Percentiles rank a stretch among this genome's conserved stretches.
Evolutionary conservation across 2,329 filamentous ascomycete genomes (phyloP).

Genomic region (Pyricularia pennisetigena): DNA sequence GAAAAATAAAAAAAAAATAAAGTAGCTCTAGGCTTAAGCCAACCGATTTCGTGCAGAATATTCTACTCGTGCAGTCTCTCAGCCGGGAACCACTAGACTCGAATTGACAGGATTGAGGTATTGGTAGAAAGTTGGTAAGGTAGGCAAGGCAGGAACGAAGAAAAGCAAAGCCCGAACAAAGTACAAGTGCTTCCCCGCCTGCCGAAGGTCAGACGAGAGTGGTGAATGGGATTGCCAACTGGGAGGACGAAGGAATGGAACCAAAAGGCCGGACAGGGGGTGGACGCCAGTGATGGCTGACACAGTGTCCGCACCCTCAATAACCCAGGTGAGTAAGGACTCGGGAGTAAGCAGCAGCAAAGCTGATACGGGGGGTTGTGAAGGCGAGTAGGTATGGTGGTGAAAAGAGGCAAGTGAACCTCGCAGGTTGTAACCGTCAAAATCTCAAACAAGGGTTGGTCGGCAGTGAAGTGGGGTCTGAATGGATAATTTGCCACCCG

Average conservation of each 20-base stretch:
- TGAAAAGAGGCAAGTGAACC: too few relatives aligned
- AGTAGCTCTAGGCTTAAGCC: not conserved
- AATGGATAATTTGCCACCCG: too few relatives aligned
- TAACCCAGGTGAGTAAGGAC: not conserved
- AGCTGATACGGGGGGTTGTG: too few relatives aligned
- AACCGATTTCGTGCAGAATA: not conserved
- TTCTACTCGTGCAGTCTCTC: not conserved
- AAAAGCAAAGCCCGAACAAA: not conserved
- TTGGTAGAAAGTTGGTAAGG: not conserved
- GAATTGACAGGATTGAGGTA: not conserved
- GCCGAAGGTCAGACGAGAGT: not conserved
- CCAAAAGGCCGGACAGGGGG: not conserved
- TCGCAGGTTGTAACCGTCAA: too few relatives aligned
- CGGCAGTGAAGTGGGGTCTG: too few relatives aligned
- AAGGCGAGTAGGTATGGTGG: too few relatives aligned
- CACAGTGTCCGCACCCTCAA: not conserved
- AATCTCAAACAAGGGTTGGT: too few relatives aligned
- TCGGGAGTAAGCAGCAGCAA: not conserved
- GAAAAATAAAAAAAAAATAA: not conserved
- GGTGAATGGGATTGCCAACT: not conserved
- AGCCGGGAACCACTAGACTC: not conserved
- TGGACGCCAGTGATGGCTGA: not conserved
- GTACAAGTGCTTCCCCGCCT: not conserved
- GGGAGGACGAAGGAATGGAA: not conserved
- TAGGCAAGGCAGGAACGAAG: not conserved